A percentile compares a stretch with the other conserved stretches of the same genome.
phyloP scores from a whole-genome alignment of 306 rosid genomes.

The Myrica gale region DNA sequence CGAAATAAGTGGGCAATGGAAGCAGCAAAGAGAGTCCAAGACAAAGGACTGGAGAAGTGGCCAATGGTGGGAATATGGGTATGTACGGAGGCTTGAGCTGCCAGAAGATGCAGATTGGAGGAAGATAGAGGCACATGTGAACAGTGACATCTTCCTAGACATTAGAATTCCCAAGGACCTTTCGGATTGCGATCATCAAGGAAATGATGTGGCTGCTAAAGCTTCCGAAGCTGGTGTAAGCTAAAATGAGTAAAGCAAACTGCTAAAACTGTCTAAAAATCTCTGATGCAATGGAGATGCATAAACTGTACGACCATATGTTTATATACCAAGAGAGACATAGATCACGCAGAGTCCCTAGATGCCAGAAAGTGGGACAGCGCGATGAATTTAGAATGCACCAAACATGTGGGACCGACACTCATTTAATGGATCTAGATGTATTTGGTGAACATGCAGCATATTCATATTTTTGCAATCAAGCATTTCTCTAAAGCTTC shows the following conservation, averaged over 20 bases:
- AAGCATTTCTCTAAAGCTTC: too few species aligned
- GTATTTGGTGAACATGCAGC: too few species aligned
- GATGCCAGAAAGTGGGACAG: background rate
- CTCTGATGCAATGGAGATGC: background rate
- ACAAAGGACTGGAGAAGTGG: slow-evolving; percentile 75
- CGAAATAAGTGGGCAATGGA: slow-evolving; percentile 86
- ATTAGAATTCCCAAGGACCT: slow-evolving; percentile 59
- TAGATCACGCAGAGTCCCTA: background rate
- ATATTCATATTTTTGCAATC: too few species aligned
- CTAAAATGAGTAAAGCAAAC: slow-evolving; percentile 1
- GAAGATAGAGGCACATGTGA: slow-evolving; percentile 53
- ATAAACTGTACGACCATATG: background rate
- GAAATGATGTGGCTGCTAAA: slow-evolving; percentile 35
- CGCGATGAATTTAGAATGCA: background rate
- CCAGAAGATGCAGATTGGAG: slow-evolving; percentile 89
- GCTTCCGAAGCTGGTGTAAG: slow-evolving; percentile 35
- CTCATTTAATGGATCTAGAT: background rate
- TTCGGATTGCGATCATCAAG: slow-evolving; percentile 40
- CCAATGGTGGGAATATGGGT: slow-evolving; percentile 91
- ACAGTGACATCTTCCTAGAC: slow-evolving; percentile 60
- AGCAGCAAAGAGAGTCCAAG: slow-evolving; percentile 56
- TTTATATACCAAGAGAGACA: background rate
- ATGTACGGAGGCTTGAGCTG: slow-evolving; percentile 84
- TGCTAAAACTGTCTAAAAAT: background rate
- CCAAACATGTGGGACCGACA: background rate